A percentile compares a stretch with the other conserved stretches of the same genome.
These are phyloP conservation scores for Monocercomonoides exilis DNA, from an alignment of 78 protist genomes.

Conservation along the genomic window DNA sequence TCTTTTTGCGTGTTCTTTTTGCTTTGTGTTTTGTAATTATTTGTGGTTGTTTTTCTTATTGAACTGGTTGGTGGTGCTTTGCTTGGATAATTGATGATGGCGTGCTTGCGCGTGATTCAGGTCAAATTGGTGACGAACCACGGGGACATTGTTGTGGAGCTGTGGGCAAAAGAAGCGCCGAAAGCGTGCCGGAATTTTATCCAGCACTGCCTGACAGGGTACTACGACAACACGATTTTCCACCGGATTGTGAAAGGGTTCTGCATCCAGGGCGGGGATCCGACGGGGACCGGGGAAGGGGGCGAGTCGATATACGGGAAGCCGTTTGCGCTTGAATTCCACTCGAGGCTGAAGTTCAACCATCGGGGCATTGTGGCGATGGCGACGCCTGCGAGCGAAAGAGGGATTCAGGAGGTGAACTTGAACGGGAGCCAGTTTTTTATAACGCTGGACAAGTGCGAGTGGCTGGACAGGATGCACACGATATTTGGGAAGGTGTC, in stretches of 20 bases:
- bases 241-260: conserved; percentile 70
- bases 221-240: conserved; percentile 71
- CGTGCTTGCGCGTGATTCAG: too few relatives aligned
- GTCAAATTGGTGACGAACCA: too few relatives aligned
- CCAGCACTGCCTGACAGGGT: conserved; percentile 67
- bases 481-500: conserved; percentile 77
- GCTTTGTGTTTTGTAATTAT: too few relatives aligned
- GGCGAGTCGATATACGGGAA: conserved; percentile 67
- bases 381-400: conserved; percentile 28
- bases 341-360: conserved; percentile 51
- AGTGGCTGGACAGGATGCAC: conserved; percentile 64
- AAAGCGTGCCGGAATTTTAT: conserved; percentile 68
- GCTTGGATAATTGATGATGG: too few relatives aligned
- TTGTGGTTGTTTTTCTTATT: too few relatives aligned
- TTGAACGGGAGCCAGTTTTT: conserved; percentile 79
- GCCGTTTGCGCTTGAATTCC: conserved; percentile 76
- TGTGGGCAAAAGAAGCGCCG: conserved; percentile 81
- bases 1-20: too few relatives aligned
- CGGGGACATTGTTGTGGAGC: too few relatives aligned
- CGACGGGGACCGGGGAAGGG: conserved; percentile 77
- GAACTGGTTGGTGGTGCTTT: too few relatives aligned
- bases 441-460: conserved; percentile 65
- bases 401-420: conserved; percentile 13
- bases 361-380: conserved; percentile 55
- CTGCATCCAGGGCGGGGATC: conserved; percentile 86